Evolutionary conservation across 768 basidiomycete species (phyloP), one percentile per base, ranked within the genome.

Genomic region (Suillus clintonianus): DNA sequence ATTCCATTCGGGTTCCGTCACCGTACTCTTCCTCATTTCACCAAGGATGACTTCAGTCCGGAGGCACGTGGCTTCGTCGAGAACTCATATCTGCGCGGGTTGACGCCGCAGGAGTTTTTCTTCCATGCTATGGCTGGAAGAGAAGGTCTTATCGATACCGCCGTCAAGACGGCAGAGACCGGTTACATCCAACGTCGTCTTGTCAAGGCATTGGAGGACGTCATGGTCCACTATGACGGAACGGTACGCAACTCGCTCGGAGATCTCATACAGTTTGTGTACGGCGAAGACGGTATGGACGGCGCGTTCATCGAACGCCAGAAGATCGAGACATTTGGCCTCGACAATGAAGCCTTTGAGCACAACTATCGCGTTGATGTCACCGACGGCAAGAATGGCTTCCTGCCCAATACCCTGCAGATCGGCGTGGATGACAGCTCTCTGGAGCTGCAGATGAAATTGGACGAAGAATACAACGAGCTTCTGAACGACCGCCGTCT

Each of bases 81-180:
- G 77, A 99, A 99, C 75, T 99, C 97, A 24, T 99, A 99, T 71
- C 83, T 99, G 39, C 91, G 96, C 62, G 96, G 97, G 30, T 76
- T 99, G 64, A 99, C 96, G 3, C 97, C 97, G 0, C 95, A 98
- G 67, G 97, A 99, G 74, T 99, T 94, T 83, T 99, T 99, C 85
- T 99, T 99, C 88, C 97, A 99, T 77, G 97, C 97, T 62, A 99
- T 99, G 97, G 97, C 97, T 70, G 97, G 97, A 78, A 93, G 97
- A 69, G 97, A 99, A 78, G 97, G 97, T 83, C 79, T 99, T 60
- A 98, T 99, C 71, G 97, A 99, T 83, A 99, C 97, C 4, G 97
- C 97, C 45, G 96, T 99, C 76, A 99, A 99, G 82, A 99, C 97
- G 5, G 97, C 97, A 53, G 97, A 99, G 79, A 99, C 97, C 0